Percentiles rank a stretch among this genome's conserved stretches.
Conservation (phyloP, 495 filamentous ascomycete species). For the Pseudevernia furfuracea region DNA sequence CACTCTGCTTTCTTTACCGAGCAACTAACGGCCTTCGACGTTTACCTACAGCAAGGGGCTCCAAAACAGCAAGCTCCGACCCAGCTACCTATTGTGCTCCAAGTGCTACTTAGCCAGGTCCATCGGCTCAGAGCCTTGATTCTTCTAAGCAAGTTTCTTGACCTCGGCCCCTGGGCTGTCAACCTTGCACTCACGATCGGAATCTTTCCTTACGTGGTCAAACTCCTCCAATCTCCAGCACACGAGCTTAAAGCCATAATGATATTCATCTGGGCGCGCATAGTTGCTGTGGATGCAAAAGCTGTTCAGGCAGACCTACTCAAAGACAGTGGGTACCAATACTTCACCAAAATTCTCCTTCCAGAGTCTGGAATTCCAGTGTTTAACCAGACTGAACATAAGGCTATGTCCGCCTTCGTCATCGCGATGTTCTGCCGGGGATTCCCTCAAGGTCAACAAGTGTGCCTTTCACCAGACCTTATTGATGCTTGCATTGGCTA, state of each 20-base stretch:
- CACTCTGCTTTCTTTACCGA: slow-evolving; percentile 96
- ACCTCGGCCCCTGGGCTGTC: slow-evolving; percentile 95
- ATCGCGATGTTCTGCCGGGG: slow-evolving; percentile 93
- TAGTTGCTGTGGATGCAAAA: slow-evolving; percentile 76
- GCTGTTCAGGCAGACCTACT: slow-evolving; percentile 86
- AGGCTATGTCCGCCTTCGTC: slow-evolving; percentile 98
- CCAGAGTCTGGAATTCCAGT: slow-evolving; percentile 75
- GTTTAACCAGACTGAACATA: slow-evolving; percentile 80
- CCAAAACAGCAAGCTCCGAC: slow-evolving; percentile 78
- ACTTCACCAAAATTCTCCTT: slow-evolving; percentile 87
- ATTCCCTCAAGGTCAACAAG: slow-evolving; percentile 80
- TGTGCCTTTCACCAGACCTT: slow-evolving; percentile 72
- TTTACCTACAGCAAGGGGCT: slow-evolving; percentile 86
- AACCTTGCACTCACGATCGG: slow-evolving; percentile 93
- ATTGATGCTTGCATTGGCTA: slow-evolving; percentile 77
- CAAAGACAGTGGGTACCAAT: slow-evolving; percentile 93
- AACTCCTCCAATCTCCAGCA: slow-evolving; percentile 89
- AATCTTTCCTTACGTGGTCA: slow-evolving; percentile 97
- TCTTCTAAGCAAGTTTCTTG: slow-evolving; percentile 84
- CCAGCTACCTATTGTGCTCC: slow-evolving; percentile 91
- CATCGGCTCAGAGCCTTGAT: slow-evolving; percentile 91
- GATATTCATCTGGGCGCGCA: slow-evolving; percentile 98
- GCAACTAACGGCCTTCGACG: slow-evolving; percentile 94
- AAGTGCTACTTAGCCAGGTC: slow-evolving; percentile 91
- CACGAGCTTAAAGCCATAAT: slow-evolving; percentile 94